These are phyloP conservation scores for Crataegus laevigata DNA, from an alignment of 306 rosid genomes.

Conservation along the genomic window DNA sequence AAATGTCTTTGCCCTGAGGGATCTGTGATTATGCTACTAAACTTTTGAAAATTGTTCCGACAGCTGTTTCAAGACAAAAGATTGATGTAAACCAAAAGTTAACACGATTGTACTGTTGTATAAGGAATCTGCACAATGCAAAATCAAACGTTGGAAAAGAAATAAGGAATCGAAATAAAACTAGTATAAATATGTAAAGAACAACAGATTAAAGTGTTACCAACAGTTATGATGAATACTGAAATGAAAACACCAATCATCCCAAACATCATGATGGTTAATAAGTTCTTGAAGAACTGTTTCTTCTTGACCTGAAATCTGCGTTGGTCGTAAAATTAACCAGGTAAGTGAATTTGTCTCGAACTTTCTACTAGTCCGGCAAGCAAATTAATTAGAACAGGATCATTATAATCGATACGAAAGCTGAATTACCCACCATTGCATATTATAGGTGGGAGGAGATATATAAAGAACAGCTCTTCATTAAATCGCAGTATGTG, in stretches of 20 bases:
- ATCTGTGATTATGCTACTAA: constrained; percentile 7
- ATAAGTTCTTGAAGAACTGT: constrained; percentile 77
- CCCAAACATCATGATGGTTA: constrained; percentile 83
- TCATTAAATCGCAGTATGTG: constrained; percentile 66
- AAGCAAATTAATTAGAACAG: neutral
- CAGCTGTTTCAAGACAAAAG: constrained; percentile 44
- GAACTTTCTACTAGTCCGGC: neutral
- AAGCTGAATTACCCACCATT: constrained; percentile 71
- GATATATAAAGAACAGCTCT: constrained; percentile 89
- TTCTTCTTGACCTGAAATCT: constrained; percentile 99
- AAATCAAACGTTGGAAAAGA: neutral
- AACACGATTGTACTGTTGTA: neutral
- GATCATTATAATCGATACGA: neutral
- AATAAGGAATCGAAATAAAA: neutral
- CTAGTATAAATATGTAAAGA: neutral
- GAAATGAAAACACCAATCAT: constrained; percentile 83
- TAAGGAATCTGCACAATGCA: neutral
- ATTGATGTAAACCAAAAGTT: constrained; percentile 1
- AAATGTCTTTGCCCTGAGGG: neutral
- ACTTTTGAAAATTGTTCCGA: constrained; percentile 88
- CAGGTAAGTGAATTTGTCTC: neutral
- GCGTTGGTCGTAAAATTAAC: neutral
- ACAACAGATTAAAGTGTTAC: constrained; percentile 19
- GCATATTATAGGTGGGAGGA: constrained; percentile 92
- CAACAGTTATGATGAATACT: constrained; percentile 42